Conservation (phyloP, 176 grass and related monocot species). For the Oryza australiensis region DNA sequence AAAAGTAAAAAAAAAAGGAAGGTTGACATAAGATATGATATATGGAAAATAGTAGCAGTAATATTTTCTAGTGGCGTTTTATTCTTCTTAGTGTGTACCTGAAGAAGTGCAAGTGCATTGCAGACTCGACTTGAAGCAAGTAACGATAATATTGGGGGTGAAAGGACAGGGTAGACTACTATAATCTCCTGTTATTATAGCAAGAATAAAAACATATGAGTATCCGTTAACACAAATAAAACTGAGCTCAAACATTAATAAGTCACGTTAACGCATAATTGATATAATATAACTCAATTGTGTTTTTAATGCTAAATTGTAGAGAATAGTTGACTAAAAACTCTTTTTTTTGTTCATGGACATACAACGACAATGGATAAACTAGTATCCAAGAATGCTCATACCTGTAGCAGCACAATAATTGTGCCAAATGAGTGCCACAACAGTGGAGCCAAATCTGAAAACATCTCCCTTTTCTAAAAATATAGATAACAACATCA, state of each 20-base stretch:
- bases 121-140: conserved; percentile 70
- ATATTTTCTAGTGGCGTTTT: background rate
- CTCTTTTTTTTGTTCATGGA: background rate
- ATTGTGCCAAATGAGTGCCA: conserved; percentile 86
- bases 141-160: conserved; percentile 56
- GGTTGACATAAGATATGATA: conserved; percentile 2
- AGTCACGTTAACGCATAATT: background rate
- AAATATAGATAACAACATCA: conserved; percentile 30
- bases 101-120: conserved; percentile 80
- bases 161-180: conserved; percentile 70
- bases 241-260: background rate
- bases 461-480: conserved; percentile 57
- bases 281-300: background rate
- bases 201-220: background rate
- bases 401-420: conserved; percentile 54
- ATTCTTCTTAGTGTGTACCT: conserved; percentile 46
- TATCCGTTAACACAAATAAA: background rate
- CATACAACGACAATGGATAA: background rate
- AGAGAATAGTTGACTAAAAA: background rate
- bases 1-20: background rate
- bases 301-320: background rate
- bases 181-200: conserved; percentile 68
- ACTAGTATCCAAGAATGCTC: background rate
- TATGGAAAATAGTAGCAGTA: background rate
- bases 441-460: conserved; percentile 63